Evolutionary conservation across 345 rosid species (phyloP).

Genomic region (Sonneratia caseolaris): DNA sequence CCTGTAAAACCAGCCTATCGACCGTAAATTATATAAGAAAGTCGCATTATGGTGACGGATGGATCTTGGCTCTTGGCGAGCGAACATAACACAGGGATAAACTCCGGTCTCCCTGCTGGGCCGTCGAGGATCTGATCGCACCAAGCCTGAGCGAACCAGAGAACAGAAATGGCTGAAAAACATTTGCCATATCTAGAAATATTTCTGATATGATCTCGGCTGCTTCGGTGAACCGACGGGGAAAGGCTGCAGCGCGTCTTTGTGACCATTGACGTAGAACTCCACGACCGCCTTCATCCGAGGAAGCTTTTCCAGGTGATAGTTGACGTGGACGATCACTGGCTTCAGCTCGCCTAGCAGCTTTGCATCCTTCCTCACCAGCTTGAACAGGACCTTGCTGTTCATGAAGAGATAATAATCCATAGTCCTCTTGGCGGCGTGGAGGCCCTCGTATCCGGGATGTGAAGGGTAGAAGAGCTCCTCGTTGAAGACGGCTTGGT

Average conservation of each 20-base stretch:
- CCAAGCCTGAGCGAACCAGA: too few species aligned
- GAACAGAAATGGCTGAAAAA: too few species aligned
- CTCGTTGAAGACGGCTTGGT: slow-evolving; percentile 80
- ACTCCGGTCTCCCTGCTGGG: too few species aligned
- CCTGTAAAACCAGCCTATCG: too few species aligned
- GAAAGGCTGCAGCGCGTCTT: slow-evolving; percentile 57
- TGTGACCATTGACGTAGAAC: slow-evolving; percentile 54
- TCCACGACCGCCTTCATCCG: slow-evolving; percentile 68
- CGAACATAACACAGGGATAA: too few species aligned
- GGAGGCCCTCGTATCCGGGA: slow-evolving; percentile 66
- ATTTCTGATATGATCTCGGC: too few species aligned
- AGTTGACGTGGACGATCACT: slow-evolving; percentile 61
- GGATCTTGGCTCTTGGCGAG: too few species aligned
- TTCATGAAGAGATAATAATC: slow-evolving; percentile 77
- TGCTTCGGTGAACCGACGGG: slow-evolving; percentile 40
- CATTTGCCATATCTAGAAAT: too few species aligned
- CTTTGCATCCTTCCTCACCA: slow-evolving; percentile 50
- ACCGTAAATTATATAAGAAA: too few species aligned
- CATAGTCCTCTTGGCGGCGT: slow-evolving; percentile 72
- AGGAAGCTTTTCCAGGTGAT: slow-evolving; percentile 64
- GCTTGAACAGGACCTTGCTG: slow-evolving; percentile 81
- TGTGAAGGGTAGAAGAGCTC: slow-evolving; percentile 72
- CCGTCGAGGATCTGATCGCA: too few species aligned
- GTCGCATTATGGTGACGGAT: too few species aligned
- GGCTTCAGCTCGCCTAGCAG: slow-evolving; percentile 58